Evolutionary conservation across 2,329 filamentous ascomycete genomes (phyloP), one percentile per base, ranked within the genome.

Genomic region (Aaosphaeria arxii): DNA sequence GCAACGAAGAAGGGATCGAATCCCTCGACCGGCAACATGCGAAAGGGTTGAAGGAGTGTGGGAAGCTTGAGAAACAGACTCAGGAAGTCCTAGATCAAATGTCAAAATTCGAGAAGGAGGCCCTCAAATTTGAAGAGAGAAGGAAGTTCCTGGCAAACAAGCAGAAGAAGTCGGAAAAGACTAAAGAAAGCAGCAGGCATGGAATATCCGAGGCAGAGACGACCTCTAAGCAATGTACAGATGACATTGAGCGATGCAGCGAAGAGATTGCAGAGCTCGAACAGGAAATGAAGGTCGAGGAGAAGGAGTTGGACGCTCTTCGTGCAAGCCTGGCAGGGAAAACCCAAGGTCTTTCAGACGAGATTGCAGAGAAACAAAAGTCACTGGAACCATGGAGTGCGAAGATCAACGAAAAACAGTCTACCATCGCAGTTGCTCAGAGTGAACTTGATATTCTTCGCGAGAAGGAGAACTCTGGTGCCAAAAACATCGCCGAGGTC

Each of bases 81-180:
- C 89, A 96, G 58, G 79, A 77, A 29, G 78, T 96, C 46, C 75
- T 87, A 51, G 96, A 96, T 66, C 89, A 97, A 66, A 85, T 94
- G 73, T 85, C 90, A 40, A 92, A 91, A 65, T 91, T 95, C 53
- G 95, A 99, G 64, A 96, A 97, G 66, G 94, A 97, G 65, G 86
- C 86, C 24, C 94, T 99, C 71, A 99, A 99, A 66, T 91, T 95
- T 57, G 92, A 97, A 56, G 95, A 99, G 71, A 97, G 97, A 77
- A 87, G 87, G 69, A 99, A 99, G 68, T 97, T 97, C 70, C 74
- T 99, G 56, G 77, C 82, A 2, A 87, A 86, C 63, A 99, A 99
- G 75, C 86, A 89, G 61, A 96, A 94, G 76, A 99, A 99, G 74
- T 80, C 96, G 11, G 90, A 97, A 57, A 97, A 96, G 74, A 82